phyloP scores from a whole-genome alignment of 768 basidiomycete species.

The Podaxis carcinomalis region DNA sequence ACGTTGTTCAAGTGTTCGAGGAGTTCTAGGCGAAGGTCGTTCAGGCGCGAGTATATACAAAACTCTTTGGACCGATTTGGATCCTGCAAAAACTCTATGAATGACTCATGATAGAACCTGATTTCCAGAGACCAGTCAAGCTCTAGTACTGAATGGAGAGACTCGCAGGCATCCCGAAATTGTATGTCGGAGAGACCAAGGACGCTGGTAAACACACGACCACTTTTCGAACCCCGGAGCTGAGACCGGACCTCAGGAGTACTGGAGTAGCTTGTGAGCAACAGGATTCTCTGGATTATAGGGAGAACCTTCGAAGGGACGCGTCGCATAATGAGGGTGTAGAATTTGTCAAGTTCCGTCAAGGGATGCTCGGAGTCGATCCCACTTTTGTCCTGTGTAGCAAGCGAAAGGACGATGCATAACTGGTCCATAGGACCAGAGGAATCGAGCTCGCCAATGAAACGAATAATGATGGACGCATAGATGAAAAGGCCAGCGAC shows the following conservation, averaged over 20 bases:
- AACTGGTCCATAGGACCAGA: not conserved
- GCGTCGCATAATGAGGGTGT: not conserved
- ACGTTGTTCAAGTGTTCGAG: not conserved
- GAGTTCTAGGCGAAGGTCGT: not conserved
- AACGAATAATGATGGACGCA: constrained; percentile 8
- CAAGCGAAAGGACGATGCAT: not conserved
- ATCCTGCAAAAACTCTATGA: constrained; percentile 3
- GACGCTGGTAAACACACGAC: not conserved
- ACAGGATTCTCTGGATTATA: not conserved
- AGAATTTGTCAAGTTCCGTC: not conserved
- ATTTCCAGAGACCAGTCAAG: not conserved
- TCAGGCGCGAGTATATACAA: not conserved
- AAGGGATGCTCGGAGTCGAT: not conserved
- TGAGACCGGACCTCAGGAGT: not conserved
- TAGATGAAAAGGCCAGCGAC: constrained; percentile 7
- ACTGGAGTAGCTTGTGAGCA: not conserved
- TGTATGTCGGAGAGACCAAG: not conserved
- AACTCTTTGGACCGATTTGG: not conserved
- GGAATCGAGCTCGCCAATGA: not conserved
- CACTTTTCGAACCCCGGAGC: not conserved
- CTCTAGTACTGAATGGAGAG: not conserved
- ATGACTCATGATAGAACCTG: constrained; percentile 7
- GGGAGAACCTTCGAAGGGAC: not conserved
- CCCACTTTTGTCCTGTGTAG: not conserved
- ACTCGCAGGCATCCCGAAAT: not conserved